Percentiles rank a stretch among this genome's conserved stretches.
These are phyloP conservation scores for Tetracladium setigerum DNA, from an alignment of 495 filamentous ascomycete genomes.

Conservation along the genomic window DNA sequence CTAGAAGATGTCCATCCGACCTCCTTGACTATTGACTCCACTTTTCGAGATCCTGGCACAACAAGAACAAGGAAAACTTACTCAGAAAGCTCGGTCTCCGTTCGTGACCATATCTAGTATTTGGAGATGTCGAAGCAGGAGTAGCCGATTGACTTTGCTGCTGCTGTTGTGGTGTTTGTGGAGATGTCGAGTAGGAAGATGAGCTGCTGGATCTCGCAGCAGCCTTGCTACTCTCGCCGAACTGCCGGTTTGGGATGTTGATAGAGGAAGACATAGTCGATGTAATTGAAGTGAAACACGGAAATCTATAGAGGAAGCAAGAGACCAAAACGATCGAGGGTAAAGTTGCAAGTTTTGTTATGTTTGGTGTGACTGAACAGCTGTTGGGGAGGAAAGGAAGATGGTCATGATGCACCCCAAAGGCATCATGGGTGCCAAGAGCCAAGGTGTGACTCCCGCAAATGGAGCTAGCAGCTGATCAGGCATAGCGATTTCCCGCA, in stretches of 20 bases:
- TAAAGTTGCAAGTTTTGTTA: no score
- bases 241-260: slow-evolving; percentile 36
- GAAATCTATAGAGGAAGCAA: no score
- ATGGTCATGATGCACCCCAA: no score
- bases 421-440: no score
- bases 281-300: no score
- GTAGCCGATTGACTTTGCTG: slow-evolving; percentile 4
- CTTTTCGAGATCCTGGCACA: not conserved
- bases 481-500: no score
- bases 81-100: slow-evolving; percentile 48
- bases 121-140: slow-evolving; percentile 5
- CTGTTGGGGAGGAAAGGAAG: no score
- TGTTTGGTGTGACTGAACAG: no score
- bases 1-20: not conserved
- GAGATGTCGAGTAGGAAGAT: slow-evolving; percentile 44
- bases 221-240: slow-evolving; percentile 29
- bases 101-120: slow-evolving; percentile 34
- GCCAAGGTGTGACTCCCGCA: no score
- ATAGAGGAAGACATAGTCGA: slow-evolving; percentile 42
- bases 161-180: slow-evolving; percentile 32
- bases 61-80: slow-evolving; percentile 25
- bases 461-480: no score
- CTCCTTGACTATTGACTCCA: not conserved
- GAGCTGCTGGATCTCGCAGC: slow-evolving; percentile 30
- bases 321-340: no score